Base-by-base conservation (phyloP, 2,329 filamentous ascomycete species). In the Akanthomyces uredinophilus region DNA sequence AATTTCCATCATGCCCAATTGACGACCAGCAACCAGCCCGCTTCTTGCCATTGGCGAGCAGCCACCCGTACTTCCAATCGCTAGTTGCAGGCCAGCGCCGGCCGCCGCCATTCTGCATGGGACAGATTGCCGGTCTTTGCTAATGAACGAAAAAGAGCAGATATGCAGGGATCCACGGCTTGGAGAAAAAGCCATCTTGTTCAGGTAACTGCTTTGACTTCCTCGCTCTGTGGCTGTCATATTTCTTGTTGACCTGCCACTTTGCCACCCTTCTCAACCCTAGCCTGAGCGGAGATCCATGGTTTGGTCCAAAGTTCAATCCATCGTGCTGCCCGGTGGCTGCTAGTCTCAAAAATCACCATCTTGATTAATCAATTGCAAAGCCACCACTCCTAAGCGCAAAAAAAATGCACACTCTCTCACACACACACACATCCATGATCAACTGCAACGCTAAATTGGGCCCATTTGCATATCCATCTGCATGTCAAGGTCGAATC, bases 1-100 rank as follows among this genome's bases (percentile, higher is more conserved):
- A 56, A 62, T 56, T 51, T 56, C 29, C 52, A 32, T 44, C 27
- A 49, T 56, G 51, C 44, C 60, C 60, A 62, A 62, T 62, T 32
- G 52, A 51, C 32, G 11, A 47, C 18, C 52, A 44, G 52, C 44
- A 24, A 43, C 46, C 22, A 47, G 35, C 24, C 60, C 6, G 37
- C 43, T 20, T 16, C 32, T 43, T 29, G 5, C 60, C n/a, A 62
- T 62, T 62, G 60, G 60, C 44, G 29, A 43, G 32, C 32, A 43
- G 32, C 32, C 35, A 50, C 32, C 20, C 11, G 14, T 49, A 35
- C 32, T 41, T 24, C 13, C 46, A 51, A 50, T 24, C 35, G 47
- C 56, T 59, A 41, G 32, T 58, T 49, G 55, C 44, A 49, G 49
- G 58, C 39, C 47, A 58, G 37, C 39, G 47, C 14, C 58, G 39